Base-by-base conservation (phyloP, 1,284 basidiomycete genomes). In the Fomitopsis palustris region DNA sequence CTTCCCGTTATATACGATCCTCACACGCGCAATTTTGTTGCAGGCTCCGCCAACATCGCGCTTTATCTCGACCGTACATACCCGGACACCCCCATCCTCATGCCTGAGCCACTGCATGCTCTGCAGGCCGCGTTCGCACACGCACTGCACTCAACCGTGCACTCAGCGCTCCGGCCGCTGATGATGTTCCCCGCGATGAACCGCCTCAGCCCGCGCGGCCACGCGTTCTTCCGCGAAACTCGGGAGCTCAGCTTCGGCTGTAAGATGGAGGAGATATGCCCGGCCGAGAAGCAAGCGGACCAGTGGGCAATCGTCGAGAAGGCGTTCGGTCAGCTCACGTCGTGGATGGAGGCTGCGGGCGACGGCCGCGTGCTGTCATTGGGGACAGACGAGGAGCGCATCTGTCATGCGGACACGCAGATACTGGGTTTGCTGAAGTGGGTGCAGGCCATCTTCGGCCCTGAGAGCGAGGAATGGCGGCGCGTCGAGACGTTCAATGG, bases 401-500 rank as follows among this genome's bases (percentile, higher is more conserved):
- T 78, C 47, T 68, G 67, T 0, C 78, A 70, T 65, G 75, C 71
- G 5, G 79, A 81, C 52, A 64, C 78, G 14, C 64, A 67, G 7
- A 35, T 78, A 27, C 73, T 65, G 0, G 65, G 62, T 8, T 61
- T 57, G 19, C 45, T 78, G 35, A 56, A 69, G 2, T 76, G 71
- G 71, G 35, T 72, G n/a, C 72, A 65, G 59, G 59, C 62, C 14
- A 54, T 72, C 4, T 64, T 70, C 37, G 76, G 73, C 0, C 70
- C 73, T 45, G 74, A 76, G 3, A 74, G 70, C 42, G 54, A 66
- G 54, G 70, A 77, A 59, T 81, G 79, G 79, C 67, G 65, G 61
- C 70, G 71, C 29, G 54, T 81, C 1, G 42, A 52, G 37, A 62
- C 43, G 4, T 76, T 74, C 73, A 64, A 77, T 62, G 71, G 67